Percentiles rank a stretch among this genome's conserved stretches.
phyloP scores from a whole-genome alignment of 495 filamentous ascomycete species.

The Hypomontagnella submonticulosa region DNA sequence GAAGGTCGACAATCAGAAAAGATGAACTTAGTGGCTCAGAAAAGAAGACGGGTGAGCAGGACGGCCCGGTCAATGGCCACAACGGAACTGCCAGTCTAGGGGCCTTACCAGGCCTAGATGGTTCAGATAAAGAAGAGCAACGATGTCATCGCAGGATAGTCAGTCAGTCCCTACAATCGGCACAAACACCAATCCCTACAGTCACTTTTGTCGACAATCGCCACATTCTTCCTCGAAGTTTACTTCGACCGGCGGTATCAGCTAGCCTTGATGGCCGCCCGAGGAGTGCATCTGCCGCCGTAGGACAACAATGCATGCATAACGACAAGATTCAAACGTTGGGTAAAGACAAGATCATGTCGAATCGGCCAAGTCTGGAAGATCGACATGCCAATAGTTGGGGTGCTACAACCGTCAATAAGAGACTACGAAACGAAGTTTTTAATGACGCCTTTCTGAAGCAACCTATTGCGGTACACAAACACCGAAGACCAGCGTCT shows the following conservation, averaged over 20 bases:
- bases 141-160: constrained; percentile 69
- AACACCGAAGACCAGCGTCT: constrained; percentile 64
- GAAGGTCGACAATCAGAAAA: constrained; percentile 64
- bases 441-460: constrained; percentile 93
- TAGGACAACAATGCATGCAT: constrained; percentile 26
- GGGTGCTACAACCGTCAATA: constrained; percentile 96
- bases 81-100: constrained; percentile 29
- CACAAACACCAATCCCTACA: constrained; percentile 73
- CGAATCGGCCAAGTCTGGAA: constrained; percentile 55
- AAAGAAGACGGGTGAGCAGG: constrained; percentile 42
- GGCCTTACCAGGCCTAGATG: constrained; percentile 19
- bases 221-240: constrained; percentile 89
- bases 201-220: constrained; percentile 96
- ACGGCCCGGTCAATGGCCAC: constrained; percentile 37
- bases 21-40: constrained; percentile 49
- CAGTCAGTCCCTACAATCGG: constrained; percentile 75
- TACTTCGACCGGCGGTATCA: constrained; percentile 63
- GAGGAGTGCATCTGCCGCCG: constrained; percentile 53
- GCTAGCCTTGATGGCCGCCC: constrained; percentile 42
- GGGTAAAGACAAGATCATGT: constrained; percentile 6
- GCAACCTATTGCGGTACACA: constrained; percentile 72
- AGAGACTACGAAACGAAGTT: constrained; percentile 87
- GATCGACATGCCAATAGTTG: constrained; percentile 75
- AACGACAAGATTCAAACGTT: constrained; percentile 18
- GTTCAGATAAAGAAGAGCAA: constrained; percentile 39